A percentile compares a stretch with the other conserved stretches of the same genome.
phyloP scores from a whole-genome alignment of 1,284 basidiomycete species.

The Ganoderma resinaceum region DNA sequence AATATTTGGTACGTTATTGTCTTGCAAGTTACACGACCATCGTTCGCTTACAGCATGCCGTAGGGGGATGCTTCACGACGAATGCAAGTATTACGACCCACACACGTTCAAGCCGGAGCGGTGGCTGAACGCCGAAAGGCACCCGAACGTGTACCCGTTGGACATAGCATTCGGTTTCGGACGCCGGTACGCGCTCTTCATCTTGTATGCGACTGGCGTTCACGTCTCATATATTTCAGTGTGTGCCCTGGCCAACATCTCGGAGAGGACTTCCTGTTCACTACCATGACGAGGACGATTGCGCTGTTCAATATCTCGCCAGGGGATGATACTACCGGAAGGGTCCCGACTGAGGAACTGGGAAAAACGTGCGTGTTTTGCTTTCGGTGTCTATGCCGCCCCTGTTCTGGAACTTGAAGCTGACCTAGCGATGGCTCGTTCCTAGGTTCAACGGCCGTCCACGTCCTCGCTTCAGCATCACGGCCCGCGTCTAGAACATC shows the following conservation, averaged over 20 bases:
- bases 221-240: not conserved
- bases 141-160: constrained; percentile 30
- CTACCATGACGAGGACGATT: not conserved
- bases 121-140: constrained; percentile 31
- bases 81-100: constrained; percentile 43
- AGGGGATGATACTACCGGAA: not conserved
- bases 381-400: not conserved
- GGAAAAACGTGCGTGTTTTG: not conserved
- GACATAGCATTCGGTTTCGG: constrained; percentile 42
- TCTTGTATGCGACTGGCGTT: not conserved
- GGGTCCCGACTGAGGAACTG: not conserved
- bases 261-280: not conserved
- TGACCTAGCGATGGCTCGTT: not conserved
- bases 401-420: not conserved
- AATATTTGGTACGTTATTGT: constrained; percentile 24
- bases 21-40: not conserved
- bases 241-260: not conserved
- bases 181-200: constrained; percentile 10
- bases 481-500: not conserved
- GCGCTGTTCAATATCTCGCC: not conserved
- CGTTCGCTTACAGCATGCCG: not conserved
- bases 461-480: not conserved
- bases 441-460: not conserved
- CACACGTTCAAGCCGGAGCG: constrained; percentile 45
- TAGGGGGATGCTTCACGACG: constrained; percentile 46